Conservation (phyloP, 495 filamentous ascomycete species). For the Chaetomium fimeti region DNA sequence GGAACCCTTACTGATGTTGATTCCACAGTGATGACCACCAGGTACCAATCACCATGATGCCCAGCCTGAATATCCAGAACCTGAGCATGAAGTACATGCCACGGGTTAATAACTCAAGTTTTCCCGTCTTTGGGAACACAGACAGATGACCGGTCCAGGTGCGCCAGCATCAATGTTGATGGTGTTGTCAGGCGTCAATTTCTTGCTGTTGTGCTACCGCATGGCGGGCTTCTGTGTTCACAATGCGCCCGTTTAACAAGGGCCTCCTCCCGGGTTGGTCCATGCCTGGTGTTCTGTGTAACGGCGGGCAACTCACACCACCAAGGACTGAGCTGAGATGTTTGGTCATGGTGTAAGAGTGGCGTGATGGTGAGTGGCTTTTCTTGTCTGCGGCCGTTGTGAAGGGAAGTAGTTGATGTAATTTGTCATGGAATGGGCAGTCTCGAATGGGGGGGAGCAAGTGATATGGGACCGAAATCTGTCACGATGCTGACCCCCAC, state of each 20-base stretch:
- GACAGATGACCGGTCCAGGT: constrained; percentile 26
- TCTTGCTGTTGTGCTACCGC: constrained; percentile 19
- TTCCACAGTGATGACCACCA: constrained; percentile 23
- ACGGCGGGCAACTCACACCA: constrained; percentile 6
- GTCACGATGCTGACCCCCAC: not conserved
- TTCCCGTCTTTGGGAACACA: constrained; percentile 27
- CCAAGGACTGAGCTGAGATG: not conserved
- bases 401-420: not conserved
- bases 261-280: constrained; percentile 1
- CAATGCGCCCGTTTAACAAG: not conserved
- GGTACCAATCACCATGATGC: constrained; percentile 15
- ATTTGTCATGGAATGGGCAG: not conserved
- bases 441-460: not conserved
- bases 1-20: not conserved
- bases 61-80: constrained; percentile 31
- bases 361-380: not conserved
- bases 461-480: not conserved
- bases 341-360: not conserved
- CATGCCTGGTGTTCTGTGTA: constrained; percentile 10
- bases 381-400: not conserved
- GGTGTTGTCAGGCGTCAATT: constrained; percentile 22
- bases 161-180: not conserved
- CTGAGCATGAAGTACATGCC: constrained; percentile 25
- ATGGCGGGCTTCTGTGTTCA: constrained; percentile 7
- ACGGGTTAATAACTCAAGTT: constrained; percentile 16